Base-by-base conservation (phyloP, 176 grass and related monocot genomes). In the Carex littledalei region DNA sequence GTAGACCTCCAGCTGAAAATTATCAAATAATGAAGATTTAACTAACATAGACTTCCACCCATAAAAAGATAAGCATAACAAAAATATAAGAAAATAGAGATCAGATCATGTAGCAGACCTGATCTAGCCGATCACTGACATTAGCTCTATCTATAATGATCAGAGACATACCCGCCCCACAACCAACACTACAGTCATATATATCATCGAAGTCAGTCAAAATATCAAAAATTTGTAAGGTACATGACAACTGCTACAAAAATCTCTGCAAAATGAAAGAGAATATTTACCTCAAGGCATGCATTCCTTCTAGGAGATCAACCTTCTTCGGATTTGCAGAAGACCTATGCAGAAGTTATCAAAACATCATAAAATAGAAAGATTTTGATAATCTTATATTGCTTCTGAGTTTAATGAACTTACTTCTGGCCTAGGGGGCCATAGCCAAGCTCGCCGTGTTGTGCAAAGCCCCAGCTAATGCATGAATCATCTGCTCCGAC, bases 251-350 rank as follows among this genome's bases (percentile, higher is more conserved):
- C 31, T 65, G 59, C 5, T 34, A 67, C 63, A 29, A 31, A 67
- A 34, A 32, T 6, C 63, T 67, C 15, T 34, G 29, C 26, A 67
- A 69, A 39, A 69, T 69, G 15, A 18, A 37, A 68, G 39, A 74
- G 53, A 71, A 34, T 57, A 73, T 59, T 89, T 90, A 94, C 96
- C 89, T 90, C 62, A 82, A 92, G 76, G 91, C 91, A 88, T 86
- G 91, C 93, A 99, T 88, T 21, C 96, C 91, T 31, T 99, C 88
- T 69, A 99, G 91, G 72, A 89, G 92, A 45, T 99, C 96, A 91
- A 99, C 90, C 68, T 95, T 99, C 85, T 99, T 99, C n/a, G 96
- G 93, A 89, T 99, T 99, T 61, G 91, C 93, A 88, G 96, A 99
- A 78, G 96, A 99, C 84, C 96, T 99, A 83, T 12, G 87, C 61